Evolutionary conservation across 2,329 filamentous ascomycete species (phyloP).

Genomic region (Furcasterigmium sp.): DNA sequence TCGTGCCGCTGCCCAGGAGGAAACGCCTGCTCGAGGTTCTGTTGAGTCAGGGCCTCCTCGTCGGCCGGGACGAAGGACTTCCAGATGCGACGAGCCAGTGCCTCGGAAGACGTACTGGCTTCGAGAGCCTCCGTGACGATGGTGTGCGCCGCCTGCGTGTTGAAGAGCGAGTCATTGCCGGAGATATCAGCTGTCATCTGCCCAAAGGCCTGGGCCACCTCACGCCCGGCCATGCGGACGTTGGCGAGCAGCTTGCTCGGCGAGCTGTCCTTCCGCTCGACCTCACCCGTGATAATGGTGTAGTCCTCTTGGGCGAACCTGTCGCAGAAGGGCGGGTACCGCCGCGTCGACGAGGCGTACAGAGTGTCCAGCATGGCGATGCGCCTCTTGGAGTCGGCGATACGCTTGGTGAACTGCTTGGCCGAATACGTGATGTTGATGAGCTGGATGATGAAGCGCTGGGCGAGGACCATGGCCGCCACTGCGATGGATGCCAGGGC

Average conservation of each 20-base stretch:
- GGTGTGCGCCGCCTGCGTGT: conserved; percentile 83
- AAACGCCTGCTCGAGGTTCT: conserved; percentile 85
- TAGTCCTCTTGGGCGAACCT: conserved; percentile 93
- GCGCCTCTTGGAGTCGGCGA: conserved; percentile 86
- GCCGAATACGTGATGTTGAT: conserved; percentile 84
- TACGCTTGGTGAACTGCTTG: conserved; percentile 74
- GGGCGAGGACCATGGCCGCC: conserved; percentile 65
- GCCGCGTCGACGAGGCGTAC: conserved; percentile 80
- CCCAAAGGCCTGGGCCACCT: conserved; percentile 87
- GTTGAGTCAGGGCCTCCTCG: conserved; percentile 70
- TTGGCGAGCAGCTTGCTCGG: conserved; percentile 56
- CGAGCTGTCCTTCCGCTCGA: conserved; percentile 48
- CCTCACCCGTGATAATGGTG: conserved; percentile 71
- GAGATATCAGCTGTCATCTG: conserved; percentile 93
- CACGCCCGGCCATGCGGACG: conserved; percentile 80
- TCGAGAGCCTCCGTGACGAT: conserved; percentile 86
- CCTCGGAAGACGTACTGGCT: conserved; percentile 77
- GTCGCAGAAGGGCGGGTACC: conserved; percentile 88
- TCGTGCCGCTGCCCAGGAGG: conserved; percentile 67
- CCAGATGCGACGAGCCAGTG: conserved; percentile 92
- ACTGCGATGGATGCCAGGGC: conserved; percentile 64
- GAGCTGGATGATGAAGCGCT: conserved; percentile 74
- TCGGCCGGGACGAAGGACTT: conserved; percentile 90
- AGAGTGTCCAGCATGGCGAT: conserved; percentile 78
- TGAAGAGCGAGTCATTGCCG: conserved; percentile 83